These are phyloP conservation scores for Colletotrichum paranaense DNA, from an alignment of 2,329 filamentous ascomycete species.

Conservation along the genomic window DNA sequence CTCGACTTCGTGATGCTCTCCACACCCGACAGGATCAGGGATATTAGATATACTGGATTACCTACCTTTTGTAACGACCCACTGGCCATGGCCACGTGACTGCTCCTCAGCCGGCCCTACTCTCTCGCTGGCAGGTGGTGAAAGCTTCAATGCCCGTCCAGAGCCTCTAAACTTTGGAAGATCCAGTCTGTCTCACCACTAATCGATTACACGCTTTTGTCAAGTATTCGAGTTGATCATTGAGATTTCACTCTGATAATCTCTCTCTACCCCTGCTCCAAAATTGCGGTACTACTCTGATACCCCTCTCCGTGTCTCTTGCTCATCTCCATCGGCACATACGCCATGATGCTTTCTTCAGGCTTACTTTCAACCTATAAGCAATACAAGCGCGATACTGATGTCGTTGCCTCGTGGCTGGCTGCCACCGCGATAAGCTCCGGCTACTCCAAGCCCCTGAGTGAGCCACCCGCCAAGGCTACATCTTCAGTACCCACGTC, in stretches of 20 bases:
- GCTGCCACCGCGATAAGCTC: constrained; percentile 50
- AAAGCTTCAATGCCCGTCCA: no score
- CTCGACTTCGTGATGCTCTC: no score
- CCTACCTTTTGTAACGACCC: no score
- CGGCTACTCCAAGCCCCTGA: constrained; percentile 43
- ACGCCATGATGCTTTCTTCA: constrained; percentile 36
- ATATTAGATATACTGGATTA: no score
- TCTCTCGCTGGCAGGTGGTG: no score
- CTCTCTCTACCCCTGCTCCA: not conserved
- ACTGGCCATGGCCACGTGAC: no score
- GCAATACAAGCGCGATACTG: constrained; percentile 54
- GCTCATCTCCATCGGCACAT: not conserved
- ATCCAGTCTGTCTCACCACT: no score
- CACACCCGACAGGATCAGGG: no score
- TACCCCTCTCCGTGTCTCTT: not conserved
- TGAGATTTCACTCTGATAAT: not conserved
- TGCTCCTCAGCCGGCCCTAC: no score
- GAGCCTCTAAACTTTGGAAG: no score
- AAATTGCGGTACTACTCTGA: not conserved
- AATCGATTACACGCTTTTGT: no score
- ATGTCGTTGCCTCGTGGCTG: constrained; percentile 54
- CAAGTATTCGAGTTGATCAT: no score
- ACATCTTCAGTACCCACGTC: not conserved
- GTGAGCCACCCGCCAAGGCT: not conserved
- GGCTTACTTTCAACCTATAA: constrained; percentile 46